Base-by-base conservation (phyloP, 495 filamentous ascomycete genomes). In the Talaromyces nanjingensis region DNA sequence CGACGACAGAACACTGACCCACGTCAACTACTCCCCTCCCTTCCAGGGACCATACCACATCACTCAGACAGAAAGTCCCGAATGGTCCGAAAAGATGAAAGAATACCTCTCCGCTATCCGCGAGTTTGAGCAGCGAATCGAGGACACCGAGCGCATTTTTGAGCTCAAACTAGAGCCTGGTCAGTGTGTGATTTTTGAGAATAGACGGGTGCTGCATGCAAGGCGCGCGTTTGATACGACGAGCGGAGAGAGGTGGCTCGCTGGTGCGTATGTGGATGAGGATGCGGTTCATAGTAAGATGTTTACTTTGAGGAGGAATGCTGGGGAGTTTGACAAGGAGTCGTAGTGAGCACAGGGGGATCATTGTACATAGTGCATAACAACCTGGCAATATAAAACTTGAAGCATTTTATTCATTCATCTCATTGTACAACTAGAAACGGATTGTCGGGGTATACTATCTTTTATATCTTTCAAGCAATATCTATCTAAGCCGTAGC, bases 181-280 rank as follows among this genome's bases (percentile, higher is more conserved):
- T 7, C 86, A 93, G 63, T 93, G 90, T 66, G 91, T 89, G 29
- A 83, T 98, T 16, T 97, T 98, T 72, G 85, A 92, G 67, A 98
- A 98, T 70, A 74, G 85, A 24, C 81, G 91, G 7, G 77, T 93
- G 4, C 70, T 93, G 39, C 93, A 98, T 76, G 93, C 89, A 0
- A 79, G 93, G 25, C 78, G 77, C 8, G 79, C 84, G 45, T 98
- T 97, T 74, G 81, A 89, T 66, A 76, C 83, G 7, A 62, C 62
- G 1, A 47, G 62, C 1, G 80, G 81, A 1, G 81, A 85, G 58
- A 76, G 92, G 56, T 96, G 91, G 91, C 72, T 97, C 22, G 91
- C 90, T 70, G 93, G 93, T 3, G 79, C 90, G 0, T 97, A 97
- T 77, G 77, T 97, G 9, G 86, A 91, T 58, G 74, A 82, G 4